phyloP scores from a whole-genome alignment of 352 stramenopile species.

The Globisporangium paroecandrum region DNA sequence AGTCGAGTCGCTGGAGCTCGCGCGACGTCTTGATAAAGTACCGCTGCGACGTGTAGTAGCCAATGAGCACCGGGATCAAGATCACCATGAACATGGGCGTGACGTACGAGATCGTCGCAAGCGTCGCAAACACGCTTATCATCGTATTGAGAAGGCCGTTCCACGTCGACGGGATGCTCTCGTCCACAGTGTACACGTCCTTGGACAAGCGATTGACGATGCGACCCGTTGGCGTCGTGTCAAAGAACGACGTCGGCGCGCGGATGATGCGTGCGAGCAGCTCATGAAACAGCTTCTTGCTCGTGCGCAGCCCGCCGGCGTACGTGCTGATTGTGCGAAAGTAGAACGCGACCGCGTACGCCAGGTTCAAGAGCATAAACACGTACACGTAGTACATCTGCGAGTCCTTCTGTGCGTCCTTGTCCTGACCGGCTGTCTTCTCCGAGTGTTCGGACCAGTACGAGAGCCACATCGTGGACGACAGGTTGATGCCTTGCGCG shows the following conservation, averaged over 20 bases:
- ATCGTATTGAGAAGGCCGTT: slow-evolving; percentile 71
- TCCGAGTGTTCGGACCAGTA: slow-evolving; percentile 80
- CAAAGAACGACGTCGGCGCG: slow-evolving; percentile 75
- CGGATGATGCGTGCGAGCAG: slow-evolving; percentile 90
- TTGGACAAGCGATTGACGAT: slow-evolving; percentile 80
- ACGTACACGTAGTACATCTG: slow-evolving; percentile 81
- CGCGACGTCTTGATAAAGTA: slow-evolving; percentile 92
- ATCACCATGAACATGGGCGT: slow-evolving; percentile 70
- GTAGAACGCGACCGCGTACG: slow-evolving; percentile 59
- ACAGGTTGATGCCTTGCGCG: slow-evolving; percentile 50
- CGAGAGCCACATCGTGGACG: slow-evolving; percentile 84
- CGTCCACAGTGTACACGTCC: slow-evolving; percentile 76
- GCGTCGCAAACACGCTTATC: slow-evolving; percentile 58
- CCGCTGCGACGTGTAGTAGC: slow-evolving; percentile 74
- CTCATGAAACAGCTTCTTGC: slow-evolving; percentile 49
- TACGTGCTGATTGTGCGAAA: slow-evolving; percentile 55
- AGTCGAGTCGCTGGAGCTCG: slow-evolving; percentile 96
- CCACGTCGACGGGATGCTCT: slow-evolving; percentile 64
- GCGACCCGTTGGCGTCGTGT: slow-evolving; percentile 72
- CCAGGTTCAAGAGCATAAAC: slow-evolving; percentile 67
- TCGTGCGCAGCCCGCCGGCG: slow-evolving; percentile 51
- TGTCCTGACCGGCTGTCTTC: no score
- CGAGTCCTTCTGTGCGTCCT: slow-evolving; percentile 35
- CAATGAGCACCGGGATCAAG: slow-evolving; percentile 60
- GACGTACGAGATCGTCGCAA: slow-evolving; percentile 71